A percentile compares a stretch with the other conserved stretches of the same genome.
These are phyloP conservation scores for Rhodotorula diobovata DNA, from an alignment of 768 basidiomycete species.

Conservation along the genomic window DNA sequence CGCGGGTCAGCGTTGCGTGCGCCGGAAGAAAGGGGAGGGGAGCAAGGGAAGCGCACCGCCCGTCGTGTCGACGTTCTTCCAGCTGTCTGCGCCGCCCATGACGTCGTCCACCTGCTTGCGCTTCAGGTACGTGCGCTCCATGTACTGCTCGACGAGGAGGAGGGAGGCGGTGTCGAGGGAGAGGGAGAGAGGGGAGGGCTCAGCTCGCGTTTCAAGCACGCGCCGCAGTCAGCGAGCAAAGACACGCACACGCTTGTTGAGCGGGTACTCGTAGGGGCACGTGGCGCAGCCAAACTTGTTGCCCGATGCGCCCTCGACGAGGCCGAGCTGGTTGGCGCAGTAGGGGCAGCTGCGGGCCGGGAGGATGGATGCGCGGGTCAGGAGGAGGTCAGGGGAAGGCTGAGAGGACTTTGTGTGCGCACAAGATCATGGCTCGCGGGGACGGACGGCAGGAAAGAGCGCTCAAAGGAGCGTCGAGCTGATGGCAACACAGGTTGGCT, in stretches of 20 bases:
- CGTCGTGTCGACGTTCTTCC: slow-evolving; percentile 88
- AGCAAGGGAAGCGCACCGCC: slow-evolving; percentile 55
- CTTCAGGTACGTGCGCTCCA: slow-evolving; percentile 85
- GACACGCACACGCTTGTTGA: slow-evolving; percentile 66
- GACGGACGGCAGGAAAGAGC: not conserved
- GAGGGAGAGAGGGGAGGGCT: not conserved
- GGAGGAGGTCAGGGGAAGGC: not conserved
- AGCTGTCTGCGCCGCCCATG: slow-evolving; percentile 84
- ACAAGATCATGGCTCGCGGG: not conserved
- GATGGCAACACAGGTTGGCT: not conserved
- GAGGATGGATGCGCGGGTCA: not conserved
- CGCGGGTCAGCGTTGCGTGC: not conserved
- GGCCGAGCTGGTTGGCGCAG: slow-evolving; percentile 78
- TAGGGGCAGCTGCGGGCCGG: slow-evolving; percentile 63
- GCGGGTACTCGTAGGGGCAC: slow-evolving; percentile 93
- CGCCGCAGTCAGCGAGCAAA: not conserved
- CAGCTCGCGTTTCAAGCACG: not conserved
- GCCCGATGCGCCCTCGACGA: slow-evolving; percentile 61
- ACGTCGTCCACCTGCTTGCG: slow-evolving; percentile 95
- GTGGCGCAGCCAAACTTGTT: slow-evolving; percentile 92
- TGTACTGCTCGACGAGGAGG: slow-evolving; percentile 56
- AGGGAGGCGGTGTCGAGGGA: too few relatives aligned
- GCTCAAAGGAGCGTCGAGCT: not conserved
- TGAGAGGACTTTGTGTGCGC: not conserved
- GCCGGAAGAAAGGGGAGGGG: not conserved